phyloP scores from a whole-genome alignment of 495 filamentous ascomycete genomes.

The Aspergillus sclerotiicarbonarius region DNA sequence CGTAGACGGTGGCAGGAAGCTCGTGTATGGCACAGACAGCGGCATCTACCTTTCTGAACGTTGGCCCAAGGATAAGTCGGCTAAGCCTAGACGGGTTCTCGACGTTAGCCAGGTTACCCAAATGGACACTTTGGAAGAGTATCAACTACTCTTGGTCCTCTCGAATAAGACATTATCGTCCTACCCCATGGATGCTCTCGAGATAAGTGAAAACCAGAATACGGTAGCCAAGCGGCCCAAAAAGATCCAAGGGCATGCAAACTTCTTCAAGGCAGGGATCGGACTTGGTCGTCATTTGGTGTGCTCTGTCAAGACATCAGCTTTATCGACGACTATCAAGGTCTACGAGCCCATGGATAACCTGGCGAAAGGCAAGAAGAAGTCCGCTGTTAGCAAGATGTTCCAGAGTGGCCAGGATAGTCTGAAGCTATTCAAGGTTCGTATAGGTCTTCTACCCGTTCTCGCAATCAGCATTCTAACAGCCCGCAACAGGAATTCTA shows the following conservation, averaged over 20 bases:
- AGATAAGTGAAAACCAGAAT: conserved; percentile 70
- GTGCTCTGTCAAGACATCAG: conserved; percentile 88
- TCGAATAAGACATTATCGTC: conserved; percentile 88
- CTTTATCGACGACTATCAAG: conserved; percentile 91
- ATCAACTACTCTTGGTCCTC: conserved; percentile 85
- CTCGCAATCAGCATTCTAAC: conserved; percentile 1
- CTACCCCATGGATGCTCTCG: conserved; percentile 79
- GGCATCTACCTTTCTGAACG: conserved; percentile 92
- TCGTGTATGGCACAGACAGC: conserved; percentile 89
- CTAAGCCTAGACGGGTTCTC: conserved; percentile 77
- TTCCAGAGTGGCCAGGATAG: conserved; percentile 91
- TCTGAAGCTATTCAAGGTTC: conserved; percentile 86
- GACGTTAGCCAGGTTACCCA: conserved; percentile 88
- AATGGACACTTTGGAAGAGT: conserved; percentile 94
- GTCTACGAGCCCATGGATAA: conserved; percentile 96
- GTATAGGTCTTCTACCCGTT: conserved; percentile 17
- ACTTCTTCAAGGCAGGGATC: conserved; percentile 96
- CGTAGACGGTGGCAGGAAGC: conserved; percentile 86
- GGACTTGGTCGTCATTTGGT: conserved; percentile 93
- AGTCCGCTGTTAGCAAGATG: conserved; percentile 90
- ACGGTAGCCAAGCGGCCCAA: conserved; percentile 80
- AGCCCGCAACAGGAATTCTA: conserved; percentile 72
- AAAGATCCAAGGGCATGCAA: conserved; percentile 95
- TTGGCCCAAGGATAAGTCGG: conserved; percentile 74
- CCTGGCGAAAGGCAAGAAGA: conserved; percentile 82